Base-by-base conservation (phyloP, 23 red algal species). In the Agarophyton chilense region DNA sequence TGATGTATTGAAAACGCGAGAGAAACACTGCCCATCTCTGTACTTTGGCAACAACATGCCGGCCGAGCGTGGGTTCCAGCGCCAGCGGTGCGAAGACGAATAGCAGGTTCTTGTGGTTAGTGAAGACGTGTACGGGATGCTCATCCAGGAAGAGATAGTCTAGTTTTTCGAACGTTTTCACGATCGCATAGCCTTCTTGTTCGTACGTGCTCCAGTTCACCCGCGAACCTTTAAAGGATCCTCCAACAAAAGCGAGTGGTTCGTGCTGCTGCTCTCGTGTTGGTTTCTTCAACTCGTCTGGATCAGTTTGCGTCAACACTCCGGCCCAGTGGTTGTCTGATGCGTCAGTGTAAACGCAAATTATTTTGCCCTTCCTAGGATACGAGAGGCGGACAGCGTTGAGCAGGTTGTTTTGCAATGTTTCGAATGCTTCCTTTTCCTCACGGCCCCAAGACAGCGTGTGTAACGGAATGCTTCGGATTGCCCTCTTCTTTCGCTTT, bases 321-420 rank as follows among this genome's bases (percentile, higher is more conserved):
- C 45, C 86, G 1, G 55, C 16, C 54, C 54, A 80, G 49, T 58
- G 77, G 0, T 1, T 5, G 1, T 90, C 54, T 1, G 73, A 90
- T 10, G 72, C 86, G 41, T 90, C 86, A 3, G 72, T 80, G 39
- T 50, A 90, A 11, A 90, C 60, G 71, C 57, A 90, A 28, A 90
- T 57, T 0, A 90, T 18, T 1, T 54, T 90, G 0, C 60, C 33
- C 1, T 34, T 50, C 31, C 77, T 42, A 0, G 86, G 86, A 52
- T 90, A 68, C 4, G 54, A 8, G 1, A 90, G 56, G 16, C 10
- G 52, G 0, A 80, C 86, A 38, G 72, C 72, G 18, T 63, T 34
- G 0, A 29, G 72, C 13, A 90, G 60, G 7, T 11, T 34, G 2
- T 49, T 4, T 68, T 80, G 54, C 0, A 90, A 19, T 1, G 1